A percentile compares a stretch with the other conserved stretches of the same genome.
These are phyloP conservation scores for Phytopythium vexans DNA, from an alignment of 352 stramenopile species.

Conservation along the genomic window DNA sequence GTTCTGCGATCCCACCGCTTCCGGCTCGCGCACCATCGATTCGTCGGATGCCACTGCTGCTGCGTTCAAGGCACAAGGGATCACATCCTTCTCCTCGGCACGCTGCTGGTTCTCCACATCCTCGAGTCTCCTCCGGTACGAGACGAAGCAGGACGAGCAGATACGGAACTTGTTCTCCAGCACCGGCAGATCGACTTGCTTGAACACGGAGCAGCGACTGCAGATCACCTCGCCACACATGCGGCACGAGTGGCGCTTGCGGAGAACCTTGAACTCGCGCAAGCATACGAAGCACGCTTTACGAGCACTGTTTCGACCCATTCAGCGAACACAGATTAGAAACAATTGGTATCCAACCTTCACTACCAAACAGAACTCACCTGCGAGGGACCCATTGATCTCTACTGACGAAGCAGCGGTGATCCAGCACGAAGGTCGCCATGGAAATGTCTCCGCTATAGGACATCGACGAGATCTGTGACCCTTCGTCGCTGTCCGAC, in stretches of 20 bases:
- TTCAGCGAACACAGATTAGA: neutral
- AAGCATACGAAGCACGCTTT: conserved; percentile 63
- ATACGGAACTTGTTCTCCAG: conserved; percentile 63
- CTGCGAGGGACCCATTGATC: conserved; percentile 54
- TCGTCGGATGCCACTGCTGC: neutral
- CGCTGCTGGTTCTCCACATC: conserved; percentile 8
- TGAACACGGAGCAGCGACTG: conserved; percentile 72
- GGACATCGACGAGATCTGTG: neutral
- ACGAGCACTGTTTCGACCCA: conserved; percentile 17
- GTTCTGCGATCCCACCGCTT: too few species aligned
- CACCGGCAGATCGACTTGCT: conserved; percentile 54
- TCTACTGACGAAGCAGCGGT: conserved; percentile 51
- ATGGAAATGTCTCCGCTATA: neutral
- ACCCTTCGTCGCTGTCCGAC: neutral
- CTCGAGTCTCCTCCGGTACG: conserved; percentile 48
- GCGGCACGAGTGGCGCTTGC: conserved; percentile 75
- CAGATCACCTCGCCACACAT: conserved; percentile 83
- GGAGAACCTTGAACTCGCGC: conserved; percentile 63
- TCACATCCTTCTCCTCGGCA: conserved; percentile 10
- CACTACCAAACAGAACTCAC: conserved; percentile 8
- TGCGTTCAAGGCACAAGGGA: conserved; percentile 7
- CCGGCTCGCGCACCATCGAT: neutral
- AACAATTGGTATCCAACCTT: neutral
- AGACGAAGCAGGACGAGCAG: conserved; percentile 70
- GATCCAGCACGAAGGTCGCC: conserved; percentile 43